Conservation (phyloP, 768 basidiomycete species). For the Collybia sp. region DNA sequence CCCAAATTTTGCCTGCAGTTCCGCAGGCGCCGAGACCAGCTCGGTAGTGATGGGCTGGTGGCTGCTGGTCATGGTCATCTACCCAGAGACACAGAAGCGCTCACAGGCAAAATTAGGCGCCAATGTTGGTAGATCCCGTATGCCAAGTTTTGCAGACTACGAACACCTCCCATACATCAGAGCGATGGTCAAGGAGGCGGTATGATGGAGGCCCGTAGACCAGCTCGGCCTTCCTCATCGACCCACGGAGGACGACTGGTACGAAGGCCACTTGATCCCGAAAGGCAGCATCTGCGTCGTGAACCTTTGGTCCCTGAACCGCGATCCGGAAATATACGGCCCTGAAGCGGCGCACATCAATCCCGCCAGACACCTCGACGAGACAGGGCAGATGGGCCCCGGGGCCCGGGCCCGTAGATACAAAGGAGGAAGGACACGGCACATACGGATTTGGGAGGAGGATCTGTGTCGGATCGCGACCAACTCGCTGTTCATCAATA, state of each 20-base stretch:
- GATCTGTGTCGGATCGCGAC: not conserved
- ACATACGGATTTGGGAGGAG: not conserved
- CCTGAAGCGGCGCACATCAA: not conserved
- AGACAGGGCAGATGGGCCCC: not conserved
- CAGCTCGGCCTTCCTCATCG: conserved; percentile 13
- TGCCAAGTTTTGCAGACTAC: conserved; percentile 18
- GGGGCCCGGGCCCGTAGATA: not conserved
- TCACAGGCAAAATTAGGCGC: conserved; percentile 18
- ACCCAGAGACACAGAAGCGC: conserved; percentile 11
- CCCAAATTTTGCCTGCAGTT: not conserved
- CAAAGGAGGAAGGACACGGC: not conserved
- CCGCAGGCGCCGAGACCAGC: not conserved
- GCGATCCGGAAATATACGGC: not conserved
- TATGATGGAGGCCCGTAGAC: conserved; percentile 11
- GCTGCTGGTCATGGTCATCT: not conserved
- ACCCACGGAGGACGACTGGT: not conserved
- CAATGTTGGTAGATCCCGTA: conserved; percentile 14
- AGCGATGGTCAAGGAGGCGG: conserved; percentile 17
- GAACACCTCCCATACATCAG: conserved; percentile 18
- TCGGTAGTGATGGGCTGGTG: not conserved
- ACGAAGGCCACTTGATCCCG: conserved; percentile 2
- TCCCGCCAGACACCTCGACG: not conserved
- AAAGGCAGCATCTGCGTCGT: conserved; percentile 1
- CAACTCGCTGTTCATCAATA: not conserved
- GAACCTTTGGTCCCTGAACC: not conserved